Conservation (phyloP, 306 rosid genomes). For the Vicia faba region DNA sequence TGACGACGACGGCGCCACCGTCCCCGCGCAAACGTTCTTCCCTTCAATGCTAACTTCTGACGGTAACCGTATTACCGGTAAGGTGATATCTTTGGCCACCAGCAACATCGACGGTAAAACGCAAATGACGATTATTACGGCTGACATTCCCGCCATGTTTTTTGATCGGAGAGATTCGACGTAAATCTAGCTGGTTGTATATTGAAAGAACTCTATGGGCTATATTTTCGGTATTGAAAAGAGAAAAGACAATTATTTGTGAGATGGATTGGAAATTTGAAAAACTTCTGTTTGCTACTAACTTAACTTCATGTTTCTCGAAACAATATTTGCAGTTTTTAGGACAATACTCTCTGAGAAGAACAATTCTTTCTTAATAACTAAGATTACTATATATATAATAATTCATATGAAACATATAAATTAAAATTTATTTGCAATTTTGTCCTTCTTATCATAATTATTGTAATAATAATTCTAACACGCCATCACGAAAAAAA, state of each 20-base stretch:
- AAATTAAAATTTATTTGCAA: too few species aligned
- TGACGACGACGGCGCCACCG: constrained; percentile 35
- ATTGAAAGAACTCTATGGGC: background rate
- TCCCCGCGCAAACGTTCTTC: constrained; percentile 45
- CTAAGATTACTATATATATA: background rate
- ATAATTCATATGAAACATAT: too few species aligned
- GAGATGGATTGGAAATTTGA: background rate
- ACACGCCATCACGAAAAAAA: too few species aligned
- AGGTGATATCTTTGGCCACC: constrained; percentile 37
- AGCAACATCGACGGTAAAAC: constrained; percentile 39
- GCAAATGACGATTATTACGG: constrained; percentile 33
- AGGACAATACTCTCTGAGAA: background rate
- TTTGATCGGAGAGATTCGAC: constrained; percentile 32
- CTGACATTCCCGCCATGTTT: constrained; percentile 39
- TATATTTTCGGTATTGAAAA: background rate
- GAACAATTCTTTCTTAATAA: background rate
- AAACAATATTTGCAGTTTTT: too few species aligned
- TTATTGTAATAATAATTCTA: too few species aligned
- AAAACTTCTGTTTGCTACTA: background rate
- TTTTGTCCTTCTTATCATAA: too few species aligned
- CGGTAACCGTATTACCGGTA: constrained; percentile 46
- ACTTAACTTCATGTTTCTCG: too few species aligned
- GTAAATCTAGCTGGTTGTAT: constrained; percentile 34
- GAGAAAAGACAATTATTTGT: constrained; percentile 4
- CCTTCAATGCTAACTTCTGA: constrained; percentile 37